These are phyloP conservation scores for Yarrowia alimentaria DNA, from an alignment of 805 yeast genomes.

Conservation along the genomic window DNA sequence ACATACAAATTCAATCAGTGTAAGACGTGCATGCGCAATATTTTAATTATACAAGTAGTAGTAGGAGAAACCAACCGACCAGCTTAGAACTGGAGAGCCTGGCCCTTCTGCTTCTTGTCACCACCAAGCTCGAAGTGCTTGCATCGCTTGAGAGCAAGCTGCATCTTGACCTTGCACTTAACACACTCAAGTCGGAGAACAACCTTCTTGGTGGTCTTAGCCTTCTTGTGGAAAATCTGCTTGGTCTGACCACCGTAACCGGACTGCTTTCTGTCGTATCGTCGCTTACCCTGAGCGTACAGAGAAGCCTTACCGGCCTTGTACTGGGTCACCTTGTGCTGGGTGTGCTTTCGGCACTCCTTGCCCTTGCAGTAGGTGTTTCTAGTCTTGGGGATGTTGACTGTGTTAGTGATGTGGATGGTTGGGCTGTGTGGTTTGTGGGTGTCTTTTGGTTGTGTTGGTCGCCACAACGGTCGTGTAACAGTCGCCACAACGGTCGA, in stretches of 20 bases:
- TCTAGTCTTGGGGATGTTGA: conserved; percentile 99
- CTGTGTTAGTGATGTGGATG: conserved; percentile 46
- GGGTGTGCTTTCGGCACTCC: conserved; percentile 99
- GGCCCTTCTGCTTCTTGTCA: conserved; percentile 99
- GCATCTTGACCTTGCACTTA: conserved; percentile 97
- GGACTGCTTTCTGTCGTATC: conserved; percentile 99
- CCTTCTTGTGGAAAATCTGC: conserved; percentile 99
- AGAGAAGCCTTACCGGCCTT: conserved; percentile 99
- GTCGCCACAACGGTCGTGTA: no score
- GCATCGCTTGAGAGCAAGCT: conserved; percentile 97
- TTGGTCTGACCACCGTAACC: conserved; percentile 99
- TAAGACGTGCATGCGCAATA: conserved; percentile 20
- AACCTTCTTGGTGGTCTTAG: conserved; percentile 99
- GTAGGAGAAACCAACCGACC: conserved; percentile 29
- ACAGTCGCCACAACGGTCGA: no score
- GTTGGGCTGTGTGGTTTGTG: neutral
- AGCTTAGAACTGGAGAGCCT: conserved; percentile 96
- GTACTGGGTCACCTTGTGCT: conserved; percentile 99
- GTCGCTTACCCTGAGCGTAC: conserved; percentile 99
- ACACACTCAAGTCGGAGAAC: conserved; percentile 99
- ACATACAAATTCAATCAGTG: no score
- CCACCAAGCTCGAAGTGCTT: conserved; percentile 99
- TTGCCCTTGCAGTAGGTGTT: conserved; percentile 99
- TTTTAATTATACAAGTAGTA: conserved; percentile 25
- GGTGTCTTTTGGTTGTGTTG: neutral